phyloP scores from a whole-genome alignment of 768 basidiomycete species.

The Suillus plorans region DNA sequence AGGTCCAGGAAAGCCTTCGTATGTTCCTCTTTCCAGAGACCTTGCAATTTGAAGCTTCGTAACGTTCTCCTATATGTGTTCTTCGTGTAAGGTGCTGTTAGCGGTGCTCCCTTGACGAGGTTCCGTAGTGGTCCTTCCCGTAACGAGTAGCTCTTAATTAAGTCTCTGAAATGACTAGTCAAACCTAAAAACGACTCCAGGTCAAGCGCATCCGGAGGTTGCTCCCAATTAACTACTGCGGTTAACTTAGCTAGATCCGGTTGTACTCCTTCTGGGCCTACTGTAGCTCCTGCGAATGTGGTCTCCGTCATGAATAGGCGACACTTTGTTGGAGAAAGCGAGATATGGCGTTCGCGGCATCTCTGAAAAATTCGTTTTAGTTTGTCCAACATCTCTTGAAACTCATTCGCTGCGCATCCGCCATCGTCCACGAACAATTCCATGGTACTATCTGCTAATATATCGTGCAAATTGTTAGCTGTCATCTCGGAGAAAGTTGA shows the following conservation, averaged over 20 bases:
- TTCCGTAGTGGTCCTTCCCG: too few relatives aligned
- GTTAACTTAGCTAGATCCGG: too few relatives aligned
- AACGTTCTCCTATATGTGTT: too few relatives aligned
- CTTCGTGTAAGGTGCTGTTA: too few relatives aligned
- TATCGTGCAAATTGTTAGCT: conserved; percentile 6
- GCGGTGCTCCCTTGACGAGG: too few relatives aligned
- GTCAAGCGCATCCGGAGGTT: conserved; percentile 27
- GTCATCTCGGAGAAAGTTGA: conserved; percentile 11
- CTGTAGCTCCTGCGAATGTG: too few relatives aligned
- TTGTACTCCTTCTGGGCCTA: too few relatives aligned
- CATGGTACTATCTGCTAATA: conserved; percentile 22
- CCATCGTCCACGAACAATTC: conserved; percentile 40
- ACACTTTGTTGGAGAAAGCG: too few relatives aligned
- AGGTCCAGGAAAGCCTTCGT: too few relatives aligned
- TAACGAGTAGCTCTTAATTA: too few relatives aligned
- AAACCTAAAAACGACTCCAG: conserved; percentile 34
- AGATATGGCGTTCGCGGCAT: not conserved
- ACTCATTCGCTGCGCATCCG: conserved; percentile 26
- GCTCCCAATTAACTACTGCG: conserved; percentile 20
- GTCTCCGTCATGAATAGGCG: too few relatives aligned
- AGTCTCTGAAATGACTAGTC: too few relatives aligned
- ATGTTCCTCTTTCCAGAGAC: conserved; percentile 10
- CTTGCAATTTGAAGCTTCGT: conserved; percentile 23
- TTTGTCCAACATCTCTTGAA: conserved; percentile 23
- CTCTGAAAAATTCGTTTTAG: not conserved